Conservation (phyloP, 257 asterid genomes). For the Phtheirospermum japonicum region DNA sequence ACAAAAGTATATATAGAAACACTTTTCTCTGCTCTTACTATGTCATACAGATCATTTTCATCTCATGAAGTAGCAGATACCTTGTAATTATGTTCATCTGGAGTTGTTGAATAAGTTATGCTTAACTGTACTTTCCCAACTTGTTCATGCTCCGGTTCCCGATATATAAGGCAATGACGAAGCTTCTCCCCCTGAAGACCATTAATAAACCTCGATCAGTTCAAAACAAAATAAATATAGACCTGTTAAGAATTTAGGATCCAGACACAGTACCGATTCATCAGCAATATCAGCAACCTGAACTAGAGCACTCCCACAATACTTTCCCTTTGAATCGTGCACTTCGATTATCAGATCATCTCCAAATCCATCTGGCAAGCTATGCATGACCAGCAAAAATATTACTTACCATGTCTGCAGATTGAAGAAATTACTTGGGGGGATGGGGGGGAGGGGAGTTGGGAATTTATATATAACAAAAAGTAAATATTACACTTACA, state of each 20-base stretch:
- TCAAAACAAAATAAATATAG: constrained; percentile 16
- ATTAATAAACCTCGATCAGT: constrained; percentile 21
- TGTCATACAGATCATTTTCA: neutral
- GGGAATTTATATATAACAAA: neutral
- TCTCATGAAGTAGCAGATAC: constrained; percentile 30
- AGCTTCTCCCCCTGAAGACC: constrained; percentile 73
- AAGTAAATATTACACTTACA: constrained; percentile 51
- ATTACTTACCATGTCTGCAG: constrained; percentile 12
- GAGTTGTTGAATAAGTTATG: constrained; percentile 68
- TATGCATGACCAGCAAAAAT: constrained; percentile 30
- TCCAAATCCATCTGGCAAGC: constrained; percentile 92
- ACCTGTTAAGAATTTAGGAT: neutral
- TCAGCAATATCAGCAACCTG: constrained; percentile 94
- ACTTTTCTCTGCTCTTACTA: neutral
- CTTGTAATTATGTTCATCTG: constrained; percentile 72
- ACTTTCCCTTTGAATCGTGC: constrained; percentile 74
- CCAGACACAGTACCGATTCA: constrained; percentile 60
- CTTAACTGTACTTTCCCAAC: constrained; percentile 82
- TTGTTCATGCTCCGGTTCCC: constrained; percentile 90
- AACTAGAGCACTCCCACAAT: constrained; percentile 75
- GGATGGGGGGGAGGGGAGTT: too few relatives aligned
- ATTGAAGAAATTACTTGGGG: constrained; percentile 1
- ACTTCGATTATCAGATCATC: constrained; percentile 85
- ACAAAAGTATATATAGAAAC: neutral
- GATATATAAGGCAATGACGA: constrained; percentile 72